Evolutionary conservation across 2,329 filamentous ascomycete species (phyloP), one percentile per base, ranked within the genome.

Genomic region (Verticillium tricorpus): DNA sequence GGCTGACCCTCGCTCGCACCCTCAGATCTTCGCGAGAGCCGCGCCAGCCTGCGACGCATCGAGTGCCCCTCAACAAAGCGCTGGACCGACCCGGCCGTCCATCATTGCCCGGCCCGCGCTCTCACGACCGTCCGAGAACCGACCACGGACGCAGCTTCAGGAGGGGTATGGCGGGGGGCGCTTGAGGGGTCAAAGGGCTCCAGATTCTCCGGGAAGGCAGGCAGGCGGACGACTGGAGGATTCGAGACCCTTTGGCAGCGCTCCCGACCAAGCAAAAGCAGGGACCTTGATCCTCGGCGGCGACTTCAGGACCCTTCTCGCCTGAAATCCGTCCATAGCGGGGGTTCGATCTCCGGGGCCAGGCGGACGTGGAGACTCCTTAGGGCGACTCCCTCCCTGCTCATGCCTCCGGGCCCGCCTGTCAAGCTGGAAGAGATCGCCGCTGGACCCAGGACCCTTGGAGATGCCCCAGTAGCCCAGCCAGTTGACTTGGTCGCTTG

Each of bases 371-470:
- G 45, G 45, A 50, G n/a, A 22, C 45, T 50, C 45, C 45, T 50
- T 50, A n/a, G 19, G 17, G 45, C 8, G n/a, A 50, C 45, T 50
- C 45, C 45, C 45, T 12, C 19, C 45, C 45, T 45, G 39, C 17
- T 19, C 39, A 45, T 45, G 39, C 39, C 39, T 45, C 39, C 15
- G 45, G 45, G 9, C 19, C 45, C 45, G 45, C 45, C 45, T 50
- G 45, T 50, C 19, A 50, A 50, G 45, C 22, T 50, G 45, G 45
- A 22, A 12, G 45, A n/a, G 45, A 50, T 50, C 45, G 45, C n/a
- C 45, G 9, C 19, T 50, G 45, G 45, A 14, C 57, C 57, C 57
- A 50, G 57, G 57, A 58, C 57, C 56, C 56, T 40, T 58, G 57
- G 25, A 22, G 34, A 32, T 50, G n/a, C 19, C 57, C 37, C 37